A percentile compares a stretch with the other conserved stretches of the same genome.
phyloP scores from a whole-genome alignment of 495 filamentous ascomycete genomes.

The Neurospora pannonica region DNA sequence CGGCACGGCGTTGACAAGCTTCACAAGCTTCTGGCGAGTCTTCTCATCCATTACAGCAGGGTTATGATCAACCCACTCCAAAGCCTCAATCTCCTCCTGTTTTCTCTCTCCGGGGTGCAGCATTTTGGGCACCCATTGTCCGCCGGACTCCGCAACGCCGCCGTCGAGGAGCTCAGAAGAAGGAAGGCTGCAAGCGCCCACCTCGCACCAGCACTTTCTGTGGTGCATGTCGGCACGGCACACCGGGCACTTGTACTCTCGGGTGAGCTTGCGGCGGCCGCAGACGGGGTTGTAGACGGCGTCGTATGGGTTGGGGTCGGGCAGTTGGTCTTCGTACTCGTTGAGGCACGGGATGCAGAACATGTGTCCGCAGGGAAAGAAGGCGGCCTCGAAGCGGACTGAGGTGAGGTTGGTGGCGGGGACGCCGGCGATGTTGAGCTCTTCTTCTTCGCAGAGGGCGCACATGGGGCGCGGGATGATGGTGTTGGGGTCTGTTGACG shows the following conservation, averaged over 20 bases:
- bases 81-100: not conserved
- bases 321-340: not conserved
- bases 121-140: not conserved
- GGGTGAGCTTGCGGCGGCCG: not conserved
- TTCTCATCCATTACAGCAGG: not conserved
- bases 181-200: not conserved
- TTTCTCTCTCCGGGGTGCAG: not conserved
- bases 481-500: not conserved
- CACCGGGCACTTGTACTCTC: not conserved
- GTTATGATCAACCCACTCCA: not conserved
- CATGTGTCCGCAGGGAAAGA: not conserved
- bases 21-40: not conserved
- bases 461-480: not conserved
- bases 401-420: not conserved
- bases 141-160: not conserved
- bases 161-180: not conserved
- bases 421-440: not conserved
- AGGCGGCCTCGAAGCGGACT: not conserved
- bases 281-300: not conserved
- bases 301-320: not conserved
- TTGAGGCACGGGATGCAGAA: not conserved
- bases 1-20: not conserved
- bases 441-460: not conserved
- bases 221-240: not conserved
- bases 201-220: not conserved